Evolutionary conservation across 805 yeast genomes (phyloP).

Genomic region (Candida ulmi): DNA sequence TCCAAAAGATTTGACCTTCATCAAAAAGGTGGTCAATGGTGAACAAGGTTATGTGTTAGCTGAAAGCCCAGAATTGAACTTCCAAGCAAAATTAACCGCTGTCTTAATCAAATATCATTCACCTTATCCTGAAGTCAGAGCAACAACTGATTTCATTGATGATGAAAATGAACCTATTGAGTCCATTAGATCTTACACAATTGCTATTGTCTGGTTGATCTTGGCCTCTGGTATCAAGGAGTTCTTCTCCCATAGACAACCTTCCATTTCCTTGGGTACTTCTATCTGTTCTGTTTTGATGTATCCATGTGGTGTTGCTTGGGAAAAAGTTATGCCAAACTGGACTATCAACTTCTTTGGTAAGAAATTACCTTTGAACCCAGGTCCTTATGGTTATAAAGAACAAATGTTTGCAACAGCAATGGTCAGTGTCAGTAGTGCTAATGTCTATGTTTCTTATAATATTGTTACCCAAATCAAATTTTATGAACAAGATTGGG

Average conservation of each 20-base stretch:
- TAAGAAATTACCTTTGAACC: constrained; percentile 40
- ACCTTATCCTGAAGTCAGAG: constrained; percentile 65
- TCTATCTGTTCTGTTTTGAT: constrained; percentile 41
- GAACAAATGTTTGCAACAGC: constrained; percentile 63
- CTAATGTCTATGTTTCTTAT: constrained; percentile 29
- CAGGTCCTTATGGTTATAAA: constrained; percentile 60
- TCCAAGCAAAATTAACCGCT: constrained; percentile 26
- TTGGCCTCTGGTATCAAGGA: constrained; percentile 52
- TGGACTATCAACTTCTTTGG: constrained; percentile 36
- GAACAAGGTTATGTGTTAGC: constrained; percentile 12
- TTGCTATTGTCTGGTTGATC: constrained; percentile 40
- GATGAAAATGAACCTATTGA: constrained; percentile 43
- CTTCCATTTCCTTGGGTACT: constrained; percentile 38
- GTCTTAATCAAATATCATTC: constrained; percentile 37
- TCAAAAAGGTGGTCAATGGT: constrained; percentile 23
- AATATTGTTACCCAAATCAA: constrained; percentile 32
- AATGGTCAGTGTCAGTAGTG: constrained; percentile 31
- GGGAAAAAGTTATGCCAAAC: constrained; percentile 40
- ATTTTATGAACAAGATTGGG: constrained; percentile 25
- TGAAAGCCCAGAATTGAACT: constrained; percentile 2
- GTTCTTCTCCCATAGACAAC: constrained; percentile 51
- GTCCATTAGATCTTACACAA: constrained; percentile 36
- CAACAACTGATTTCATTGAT: constrained; percentile 49
- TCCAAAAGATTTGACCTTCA: constrained; percentile 27
- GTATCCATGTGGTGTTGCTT: constrained; percentile 38